Percentiles rank a stretch among this genome's conserved stretches.
Evolutionary conservation across 2,329 filamentous ascomycete genomes (phyloP).

Genomic region (Xylaria sp.): DNA sequence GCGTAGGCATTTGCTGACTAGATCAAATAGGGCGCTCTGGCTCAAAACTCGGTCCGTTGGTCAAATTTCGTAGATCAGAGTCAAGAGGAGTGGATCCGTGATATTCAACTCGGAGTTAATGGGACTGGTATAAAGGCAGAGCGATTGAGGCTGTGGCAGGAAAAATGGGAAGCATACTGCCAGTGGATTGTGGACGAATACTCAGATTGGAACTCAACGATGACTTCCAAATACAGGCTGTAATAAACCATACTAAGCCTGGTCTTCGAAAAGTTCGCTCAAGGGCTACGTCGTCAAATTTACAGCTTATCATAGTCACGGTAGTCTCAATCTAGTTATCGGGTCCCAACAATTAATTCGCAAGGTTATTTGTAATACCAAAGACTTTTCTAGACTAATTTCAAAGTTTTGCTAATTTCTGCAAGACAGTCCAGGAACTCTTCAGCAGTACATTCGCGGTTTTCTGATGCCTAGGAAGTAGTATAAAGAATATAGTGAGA

Average conservation of each 20-base stretch:
- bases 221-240: background rate
- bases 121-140: slow-evolving; percentile 67
- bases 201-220: slow-evolving; percentile 28
- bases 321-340: too few relatives aligned
- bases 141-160: slow-evolving; percentile 68
- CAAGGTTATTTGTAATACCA: too few relatives aligned
- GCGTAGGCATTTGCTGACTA: slow-evolving; percentile 52
- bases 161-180: slow-evolving; percentile 73
- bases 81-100: slow-evolving; percentile 70
- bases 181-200: slow-evolving; percentile 72
- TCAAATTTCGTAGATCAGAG: slow-evolving; percentile 35
- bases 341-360: too few relatives aligned
- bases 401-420: too few relatives aligned
- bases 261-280: background rate
- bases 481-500: too few relatives aligned
- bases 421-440: too few relatives aligned
- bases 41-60: slow-evolving; percentile 36
- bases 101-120: slow-evolving; percentile 56
- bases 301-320: too few relatives aligned
- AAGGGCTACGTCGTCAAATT: too few relatives aligned
- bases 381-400: too few relatives aligned
- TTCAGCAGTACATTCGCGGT: too few relatives aligned
- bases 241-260: background rate
- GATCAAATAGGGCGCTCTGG: slow-evolving; percentile 28
- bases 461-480: too few relatives aligned